phyloP scores from a whole-genome alignment of 306 rosid genomes.

The Pyrus communis region DNA sequence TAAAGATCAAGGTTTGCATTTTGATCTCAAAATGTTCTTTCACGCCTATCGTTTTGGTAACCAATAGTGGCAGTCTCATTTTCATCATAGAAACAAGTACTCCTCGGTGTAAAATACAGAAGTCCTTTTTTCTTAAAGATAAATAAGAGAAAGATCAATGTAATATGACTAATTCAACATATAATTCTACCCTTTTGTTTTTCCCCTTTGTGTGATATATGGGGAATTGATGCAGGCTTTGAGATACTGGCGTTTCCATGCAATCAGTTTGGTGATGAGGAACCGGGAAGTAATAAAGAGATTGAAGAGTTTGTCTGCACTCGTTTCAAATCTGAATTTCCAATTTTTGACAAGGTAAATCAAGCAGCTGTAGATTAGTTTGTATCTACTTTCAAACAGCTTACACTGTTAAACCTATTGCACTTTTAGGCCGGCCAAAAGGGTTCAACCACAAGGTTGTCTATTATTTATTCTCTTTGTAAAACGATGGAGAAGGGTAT shows the following conservation, averaged over 20 bases:
- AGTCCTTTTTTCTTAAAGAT: not conserved
- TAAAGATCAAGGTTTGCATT: conserved; percentile 57
- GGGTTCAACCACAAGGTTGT: not conserved
- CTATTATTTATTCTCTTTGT: not conserved
- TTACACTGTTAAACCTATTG: not conserved
- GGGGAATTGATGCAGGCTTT: conserved; percentile 34
- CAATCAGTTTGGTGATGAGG: conserved; percentile 77
- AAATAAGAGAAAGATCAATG: not conserved
- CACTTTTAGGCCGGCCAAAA: not conserved
- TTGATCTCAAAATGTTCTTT: not conserved
- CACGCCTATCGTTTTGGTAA: not conserved
- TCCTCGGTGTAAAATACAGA: not conserved
- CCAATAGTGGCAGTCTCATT: not conserved
- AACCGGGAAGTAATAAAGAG: conserved; percentile 78
- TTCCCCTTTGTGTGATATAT: not conserved
- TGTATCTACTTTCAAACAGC: not conserved
- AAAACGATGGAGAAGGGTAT: too few species aligned
- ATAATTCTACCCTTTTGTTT: too few species aligned
- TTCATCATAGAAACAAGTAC: not conserved
- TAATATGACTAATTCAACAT: not conserved
- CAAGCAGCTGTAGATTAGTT: not conserved
- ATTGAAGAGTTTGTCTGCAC: conserved; percentile 48
- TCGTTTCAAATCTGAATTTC: conserved; percentile 16
- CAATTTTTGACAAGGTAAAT: conserved; percentile 13
- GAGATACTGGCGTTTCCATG: conserved; percentile 87